Percentiles rank a stretch among this genome's conserved stretches.
Evolutionary conservation across 176 grass and related monocot genomes (phyloP).

Genomic region (Phyllostachys edulis): DNA sequence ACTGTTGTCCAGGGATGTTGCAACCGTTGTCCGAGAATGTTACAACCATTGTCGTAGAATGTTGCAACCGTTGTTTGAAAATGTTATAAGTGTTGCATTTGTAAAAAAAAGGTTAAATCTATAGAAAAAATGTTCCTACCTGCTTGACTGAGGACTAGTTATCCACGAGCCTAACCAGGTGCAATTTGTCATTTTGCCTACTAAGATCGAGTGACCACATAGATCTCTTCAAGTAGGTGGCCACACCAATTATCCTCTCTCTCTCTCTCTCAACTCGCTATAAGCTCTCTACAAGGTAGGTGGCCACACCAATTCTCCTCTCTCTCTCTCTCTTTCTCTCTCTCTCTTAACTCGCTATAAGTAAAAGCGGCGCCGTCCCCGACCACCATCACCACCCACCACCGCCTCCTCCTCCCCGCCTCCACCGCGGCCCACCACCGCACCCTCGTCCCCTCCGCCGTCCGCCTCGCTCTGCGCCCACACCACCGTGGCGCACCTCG

Average conservation of each 20-base stretch:
- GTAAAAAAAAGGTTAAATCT: too few relatives aligned
- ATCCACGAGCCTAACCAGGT: too few relatives aligned
- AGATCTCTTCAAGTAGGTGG: background rate
- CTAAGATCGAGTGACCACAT: background rate
- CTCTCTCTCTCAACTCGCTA: too few relatives aligned
- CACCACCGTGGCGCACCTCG: conserved; percentile 26
- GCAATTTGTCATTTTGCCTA: too few relatives aligned
- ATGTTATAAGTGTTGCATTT: too few relatives aligned
- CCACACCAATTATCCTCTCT: too few relatives aligned
- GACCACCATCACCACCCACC: conserved; percentile 25
- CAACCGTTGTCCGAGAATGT: too few relatives aligned
- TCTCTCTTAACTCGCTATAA: conserved; percentile 47
- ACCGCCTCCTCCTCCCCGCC: conserved; percentile 17
- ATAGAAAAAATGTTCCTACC: too few relatives aligned
- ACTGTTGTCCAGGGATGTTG: too few relatives aligned
- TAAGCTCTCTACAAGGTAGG: too few relatives aligned
- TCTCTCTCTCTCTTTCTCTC: background rate
- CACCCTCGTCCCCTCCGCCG: background rate
- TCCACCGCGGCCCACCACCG: conserved; percentile 6
- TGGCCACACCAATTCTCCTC: background rate
- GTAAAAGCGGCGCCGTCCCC: conserved; percentile 37
- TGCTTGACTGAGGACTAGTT: background rate
- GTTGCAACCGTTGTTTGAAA: too few relatives aligned
- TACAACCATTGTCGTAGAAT: too few relatives aligned
- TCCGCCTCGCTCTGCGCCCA: conserved; percentile 35